Evolutionary conservation across 2,329 filamentous ascomycete species (phyloP).

Genomic region (Pseudocercospora fuligena): DNA sequence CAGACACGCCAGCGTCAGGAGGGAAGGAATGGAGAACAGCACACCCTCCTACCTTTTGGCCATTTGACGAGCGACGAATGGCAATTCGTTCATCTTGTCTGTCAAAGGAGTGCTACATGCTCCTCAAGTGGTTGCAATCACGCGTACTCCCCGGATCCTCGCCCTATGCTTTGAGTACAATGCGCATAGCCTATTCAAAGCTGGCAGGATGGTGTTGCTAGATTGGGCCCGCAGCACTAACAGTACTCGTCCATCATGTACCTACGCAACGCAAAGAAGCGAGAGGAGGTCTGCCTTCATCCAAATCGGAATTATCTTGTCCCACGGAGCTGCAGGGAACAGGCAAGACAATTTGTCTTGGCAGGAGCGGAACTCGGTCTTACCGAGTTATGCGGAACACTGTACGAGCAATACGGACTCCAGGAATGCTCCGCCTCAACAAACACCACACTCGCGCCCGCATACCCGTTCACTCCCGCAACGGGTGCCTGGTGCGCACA

Average conservation of each 20-base stretch:
- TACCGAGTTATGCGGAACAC: neutral
- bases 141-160: neutral
- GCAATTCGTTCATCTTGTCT: neutral
- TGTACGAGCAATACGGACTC: neutral
- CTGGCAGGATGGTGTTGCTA: neutral
- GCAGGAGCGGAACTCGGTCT: slow-evolving; percentile 1
- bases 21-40: neutral
- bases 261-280: no score
- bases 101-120: neutral
- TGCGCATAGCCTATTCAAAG: neutral
- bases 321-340: neutral
- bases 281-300: neutral
- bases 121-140: neutral
- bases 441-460: neutral
- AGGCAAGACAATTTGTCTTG: neutral
- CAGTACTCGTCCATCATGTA: neutral
- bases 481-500: neutral
- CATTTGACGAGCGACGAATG: neutral
- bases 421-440: slow-evolving; percentile 3
- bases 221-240: no score
- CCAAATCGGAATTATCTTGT: neutral
- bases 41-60: neutral
- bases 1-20: neutral
- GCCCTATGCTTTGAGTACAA: neutral
- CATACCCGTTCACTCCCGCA: neutral